Conservation (phyloP, 352 stramenopile genomes). For the Globisporangium middletonii region DNA sequence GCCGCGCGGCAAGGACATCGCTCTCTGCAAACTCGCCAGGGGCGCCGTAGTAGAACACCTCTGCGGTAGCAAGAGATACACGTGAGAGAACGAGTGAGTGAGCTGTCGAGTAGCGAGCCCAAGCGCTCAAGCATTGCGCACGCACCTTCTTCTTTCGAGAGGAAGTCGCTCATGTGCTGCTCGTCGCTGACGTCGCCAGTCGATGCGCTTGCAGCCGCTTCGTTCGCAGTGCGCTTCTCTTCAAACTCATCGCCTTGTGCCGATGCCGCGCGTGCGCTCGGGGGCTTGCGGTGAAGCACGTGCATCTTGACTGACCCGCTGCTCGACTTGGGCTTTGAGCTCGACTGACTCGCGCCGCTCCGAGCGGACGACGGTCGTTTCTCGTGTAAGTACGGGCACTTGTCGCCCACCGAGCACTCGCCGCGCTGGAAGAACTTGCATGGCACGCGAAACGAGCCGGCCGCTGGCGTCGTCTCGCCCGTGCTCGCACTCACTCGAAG, state of each 20-base stretch:
- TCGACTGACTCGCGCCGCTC: conserved; percentile 9
- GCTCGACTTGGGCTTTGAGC: conserved; percentile 13
- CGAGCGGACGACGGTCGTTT: conserved; percentile 10
- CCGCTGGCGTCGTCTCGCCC: conserved; percentile 33
- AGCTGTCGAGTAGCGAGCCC: too few relatives aligned
- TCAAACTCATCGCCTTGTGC: conserved; percentile 30
- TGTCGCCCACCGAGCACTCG: conserved; percentile 51
- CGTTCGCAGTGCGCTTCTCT: conserved; percentile 18
- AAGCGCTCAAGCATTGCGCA: too few relatives aligned
- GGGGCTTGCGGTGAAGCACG: conserved; percentile 18
- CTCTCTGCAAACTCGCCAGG: conserved; percentile 55
- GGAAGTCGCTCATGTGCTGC: conserved; percentile 62
- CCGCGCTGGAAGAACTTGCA: conserved; percentile 75
- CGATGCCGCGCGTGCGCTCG: conserved; percentile 21
- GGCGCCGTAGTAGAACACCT: conserved; percentile 77
- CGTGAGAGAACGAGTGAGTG: too few relatives aligned
- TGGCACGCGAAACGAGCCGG: conserved; percentile 38
- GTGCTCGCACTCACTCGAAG: conserved; percentile 31
- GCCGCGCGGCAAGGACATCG: too few relatives aligned
- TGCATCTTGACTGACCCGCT: conserved; percentile 27
- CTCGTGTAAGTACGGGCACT: conserved; percentile 64
- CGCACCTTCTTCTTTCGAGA: conserved; percentile 73
- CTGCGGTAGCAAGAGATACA: conserved; percentile 15
- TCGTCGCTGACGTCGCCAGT: conserved; percentile 22
- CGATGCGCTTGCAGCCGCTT: background rate